A percentile compares a stretch with the other conserved stretches of the same genome.
Conservation (phyloP, 495 filamentous ascomycete species). For the Tetracladium setigerum region DNA sequence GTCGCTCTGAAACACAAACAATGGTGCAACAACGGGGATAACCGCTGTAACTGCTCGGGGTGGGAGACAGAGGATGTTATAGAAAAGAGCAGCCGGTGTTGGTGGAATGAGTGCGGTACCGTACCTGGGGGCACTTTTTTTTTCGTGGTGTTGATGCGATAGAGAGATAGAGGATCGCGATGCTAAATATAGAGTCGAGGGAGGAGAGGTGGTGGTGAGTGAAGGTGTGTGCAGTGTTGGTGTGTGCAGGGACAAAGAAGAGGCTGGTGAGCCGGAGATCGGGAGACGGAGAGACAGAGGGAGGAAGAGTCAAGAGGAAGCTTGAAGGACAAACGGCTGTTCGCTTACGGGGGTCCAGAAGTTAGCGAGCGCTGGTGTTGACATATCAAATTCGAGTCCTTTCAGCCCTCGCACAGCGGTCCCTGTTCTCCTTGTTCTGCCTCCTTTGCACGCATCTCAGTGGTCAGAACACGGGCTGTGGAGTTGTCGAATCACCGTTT, state of each 20-base stretch:
- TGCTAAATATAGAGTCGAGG: constrained; percentile 40
- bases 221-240: constrained; percentile 18
- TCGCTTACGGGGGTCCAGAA: too few relatives aligned
- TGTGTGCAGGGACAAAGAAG: constrained; percentile 12
- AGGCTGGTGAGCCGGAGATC: too few relatives aligned
- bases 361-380: too few relatives aligned
- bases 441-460: too few relatives aligned
- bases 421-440: too few relatives aligned
- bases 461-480: too few relatives aligned
- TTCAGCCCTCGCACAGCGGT: too few relatives aligned
- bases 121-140: constrained; percentile 15
- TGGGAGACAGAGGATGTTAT: constrained; percentile 12
- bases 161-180: constrained; percentile 23
- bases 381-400: too few relatives aligned
- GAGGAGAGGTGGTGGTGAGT: constrained; percentile 29
- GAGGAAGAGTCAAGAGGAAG: neutral
- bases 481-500: too few relatives aligned
- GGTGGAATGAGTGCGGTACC: neutral
- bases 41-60: neutral
- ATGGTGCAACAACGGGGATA: constrained; percentile 5
- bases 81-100: neutral
- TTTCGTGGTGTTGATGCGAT: constrained; percentile 11
- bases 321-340: neutral
- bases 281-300: constrained; percentile 8
- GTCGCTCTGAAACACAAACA: constrained; percentile 14